Evolutionary conservation across 441 rosid species (phyloP), one percentile per base, ranked within the genome.

Genomic region (Viola pubescens): DNA sequence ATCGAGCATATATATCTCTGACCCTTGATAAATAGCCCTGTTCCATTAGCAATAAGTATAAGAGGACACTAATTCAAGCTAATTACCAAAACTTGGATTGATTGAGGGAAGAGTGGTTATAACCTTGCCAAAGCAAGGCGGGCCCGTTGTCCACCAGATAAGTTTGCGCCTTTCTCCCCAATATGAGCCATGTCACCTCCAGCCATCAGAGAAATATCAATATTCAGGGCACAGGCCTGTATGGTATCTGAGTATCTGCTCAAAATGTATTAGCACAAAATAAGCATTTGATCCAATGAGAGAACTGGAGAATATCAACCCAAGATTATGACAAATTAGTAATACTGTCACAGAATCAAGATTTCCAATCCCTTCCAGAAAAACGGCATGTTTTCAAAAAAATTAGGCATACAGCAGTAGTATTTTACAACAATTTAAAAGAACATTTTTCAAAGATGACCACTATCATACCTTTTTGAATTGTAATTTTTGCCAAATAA

Each of bases 101-200:
- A 16, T 75, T 43, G 41, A 61, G 38, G 61, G 54, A 7, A 55
- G 4, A 58, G 56, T 51, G 16, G 57, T 54, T 38, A 59, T 61
- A 71, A 92, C 98, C 98, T 89, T 54, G 97, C 96, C 69, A 89
- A 76, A 64, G 96, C 97, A 79, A 92, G 90, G n/a, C 98, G 92
- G 72, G 97, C 92, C 79, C 85, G 84, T 72, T 92, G 97, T 65
- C 98, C 98, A 58, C 98, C 98, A 26, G 98, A 92, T 74, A 92
- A 82, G 80, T 89, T 92, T 13, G 73, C 65, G 66, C 98, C 98
- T 79, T 89, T 89, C 65, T 88, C 94, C 56, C 96, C 97, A 70
- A 89, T 81, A 72, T 73, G 71, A 65, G 97, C 81, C 92, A 83
- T 76, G 76, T 92, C 96, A 52, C 86, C 86, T 75, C 96, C 95